Evolutionary conservation across 345 rosid species (phyloP).

Genomic region (Conringia planisiliqua): DNA sequence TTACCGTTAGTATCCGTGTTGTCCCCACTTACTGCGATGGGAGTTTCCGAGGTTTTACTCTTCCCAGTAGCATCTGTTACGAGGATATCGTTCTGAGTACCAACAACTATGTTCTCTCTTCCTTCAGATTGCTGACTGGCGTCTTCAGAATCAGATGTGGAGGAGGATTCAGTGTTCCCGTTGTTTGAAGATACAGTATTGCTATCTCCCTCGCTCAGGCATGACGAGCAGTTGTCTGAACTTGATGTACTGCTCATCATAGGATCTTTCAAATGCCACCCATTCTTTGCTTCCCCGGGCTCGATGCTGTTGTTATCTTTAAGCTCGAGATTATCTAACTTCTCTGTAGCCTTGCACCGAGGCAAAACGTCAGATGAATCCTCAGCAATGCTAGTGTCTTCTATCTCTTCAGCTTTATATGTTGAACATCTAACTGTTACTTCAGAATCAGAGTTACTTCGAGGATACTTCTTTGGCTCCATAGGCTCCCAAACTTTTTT

Average conservation of each 20-base stretch:
- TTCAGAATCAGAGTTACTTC: constrained; percentile 65
- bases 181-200: constrained; percentile 65
- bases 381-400: constrained; percentile 27
- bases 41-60: constrained; percentile 37
- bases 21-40: constrained; percentile 26
- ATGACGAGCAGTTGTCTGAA: constrained; percentile 87
- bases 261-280: constrained; percentile 40
- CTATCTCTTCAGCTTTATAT: constrained; percentile 34
- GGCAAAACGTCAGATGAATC: constrained; percentile 10
- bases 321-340: constrained; percentile 24
- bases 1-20: constrained; percentile 26
- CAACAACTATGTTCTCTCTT: constrained; percentile 41
- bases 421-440: constrained; percentile 40
- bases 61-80: constrained; percentile 50
- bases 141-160: constrained; percentile 91
- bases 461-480: constrained; percentile 58
- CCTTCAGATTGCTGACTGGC: constrained; percentile 64
- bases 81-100: constrained; percentile 46
- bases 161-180: constrained; percentile 68
- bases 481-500: constrained; percentile 89
- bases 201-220: constrained; percentile 87
- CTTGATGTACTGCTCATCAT: constrained; percentile 51
- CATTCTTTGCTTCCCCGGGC: constrained; percentile 25
- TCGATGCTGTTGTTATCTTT: constrained; percentile 29
- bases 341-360: constrained; percentile 19